A percentile compares a stretch with the other conserved stretches of the same genome.
phyloP scores from a whole-genome alignment of 306 rosid species.

The Castanospermum australe region DNA sequence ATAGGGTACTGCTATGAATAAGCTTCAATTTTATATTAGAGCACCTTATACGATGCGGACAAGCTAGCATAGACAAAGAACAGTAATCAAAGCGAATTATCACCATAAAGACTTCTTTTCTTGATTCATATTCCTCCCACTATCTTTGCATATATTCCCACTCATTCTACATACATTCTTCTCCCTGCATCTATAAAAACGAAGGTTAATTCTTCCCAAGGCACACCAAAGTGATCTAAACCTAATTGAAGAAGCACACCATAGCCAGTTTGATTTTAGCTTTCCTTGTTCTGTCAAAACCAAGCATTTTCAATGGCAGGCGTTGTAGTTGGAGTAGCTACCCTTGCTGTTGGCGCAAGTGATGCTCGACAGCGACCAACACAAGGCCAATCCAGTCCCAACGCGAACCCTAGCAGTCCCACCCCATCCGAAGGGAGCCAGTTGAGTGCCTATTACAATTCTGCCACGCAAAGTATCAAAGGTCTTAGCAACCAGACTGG shows the following conservation, averaged over 20 bases:
- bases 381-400: neutral
- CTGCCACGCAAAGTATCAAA: slow-evolving; percentile 24
- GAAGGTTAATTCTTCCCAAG: neutral
- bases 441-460: neutral
- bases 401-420: neutral
- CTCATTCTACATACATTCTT: neutral
- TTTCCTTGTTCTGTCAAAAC: neutral
- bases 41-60: neutral
- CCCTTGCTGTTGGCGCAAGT: slow-evolving; percentile 25
- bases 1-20: neutral
- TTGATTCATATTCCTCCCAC: slow-evolving; percentile 17
- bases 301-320: slow-evolving; percentile 33
- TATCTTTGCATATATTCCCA: slow-evolving; percentile 17
- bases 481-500: slow-evolving; percentile 47
- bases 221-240: neutral
- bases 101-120: neutral
- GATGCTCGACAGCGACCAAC: neutral
- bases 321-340: slow-evolving; percentile 29
- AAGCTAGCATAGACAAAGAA: neutral
- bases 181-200: slow-evolving; percentile 23
- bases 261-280: neutral
- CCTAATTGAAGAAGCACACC: neutral
- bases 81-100: neutral
- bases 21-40: neutral
- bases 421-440: neutral